A percentile compares a stretch with the other conserved stretches of the same genome.
These are phyloP conservation scores for Plasmodium sp. DNA, from an alignment of 169 alveolate genomes.

Conservation along the genomic window DNA sequence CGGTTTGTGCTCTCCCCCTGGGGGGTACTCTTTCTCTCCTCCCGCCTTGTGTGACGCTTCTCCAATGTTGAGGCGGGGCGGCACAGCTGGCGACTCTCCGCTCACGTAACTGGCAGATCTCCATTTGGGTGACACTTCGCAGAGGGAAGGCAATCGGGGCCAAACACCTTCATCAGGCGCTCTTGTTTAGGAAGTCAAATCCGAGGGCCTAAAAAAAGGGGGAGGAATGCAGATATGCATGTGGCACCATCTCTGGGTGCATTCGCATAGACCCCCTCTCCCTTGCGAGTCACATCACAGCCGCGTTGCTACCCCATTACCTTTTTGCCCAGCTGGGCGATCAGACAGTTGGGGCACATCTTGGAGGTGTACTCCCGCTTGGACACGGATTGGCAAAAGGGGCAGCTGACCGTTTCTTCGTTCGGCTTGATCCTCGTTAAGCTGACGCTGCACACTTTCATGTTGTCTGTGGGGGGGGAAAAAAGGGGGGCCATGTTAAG, in stretches of 20 bases:
- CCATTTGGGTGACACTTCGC: neutral
- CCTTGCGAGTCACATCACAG: neutral
- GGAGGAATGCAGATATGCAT: neutral
- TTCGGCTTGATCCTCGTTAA: constrained; percentile 38
- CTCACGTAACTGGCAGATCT: neutral
- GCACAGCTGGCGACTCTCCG: neutral
- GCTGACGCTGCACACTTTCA: constrained; percentile 60
- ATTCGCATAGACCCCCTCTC: too few species aligned
- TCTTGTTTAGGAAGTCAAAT: constrained; percentile 71
- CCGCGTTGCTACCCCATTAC: neutral
- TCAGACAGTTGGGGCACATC: constrained; percentile 53
- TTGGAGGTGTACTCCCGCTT: constrained; percentile 20
- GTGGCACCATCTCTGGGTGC: neutral
- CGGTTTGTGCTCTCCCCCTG: neutral
- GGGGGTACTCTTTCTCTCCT: neutral
- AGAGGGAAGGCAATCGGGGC: neutral
- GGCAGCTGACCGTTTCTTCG: constrained; percentile 43
- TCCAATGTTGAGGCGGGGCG: neutral
- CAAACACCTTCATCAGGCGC: neutral
- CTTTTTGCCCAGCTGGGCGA: constrained; percentile 68
- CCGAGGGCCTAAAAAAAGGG: constrained; percentile 54
- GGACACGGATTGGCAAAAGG: constrained; percentile 64
- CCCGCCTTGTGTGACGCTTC: neutral
- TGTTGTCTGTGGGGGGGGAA: neutral
- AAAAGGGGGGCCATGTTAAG: neutral